These are phyloP conservation scores for Phytophthora hybrid DNA, from an alignment of 352 stramenopile species.

Conservation along the genomic window DNA sequence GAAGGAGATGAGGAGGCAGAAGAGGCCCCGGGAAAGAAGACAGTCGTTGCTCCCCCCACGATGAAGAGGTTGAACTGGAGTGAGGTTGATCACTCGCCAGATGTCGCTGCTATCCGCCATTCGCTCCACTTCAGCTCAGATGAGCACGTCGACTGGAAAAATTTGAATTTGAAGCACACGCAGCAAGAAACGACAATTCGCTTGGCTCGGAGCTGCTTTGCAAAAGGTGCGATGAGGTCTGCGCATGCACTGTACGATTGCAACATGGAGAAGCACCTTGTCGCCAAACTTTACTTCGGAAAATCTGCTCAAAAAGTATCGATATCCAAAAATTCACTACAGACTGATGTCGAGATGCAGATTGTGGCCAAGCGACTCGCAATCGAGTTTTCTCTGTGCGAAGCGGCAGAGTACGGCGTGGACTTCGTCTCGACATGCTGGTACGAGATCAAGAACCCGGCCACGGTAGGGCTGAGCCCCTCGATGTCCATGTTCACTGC, in stretches of 20 bases:
- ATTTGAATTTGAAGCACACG: conserved; percentile 42
- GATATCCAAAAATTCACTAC: neutral
- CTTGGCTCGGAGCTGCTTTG: conserved; percentile 41
- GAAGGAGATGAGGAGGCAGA: conserved; percentile 25
- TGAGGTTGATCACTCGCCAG: conserved; percentile 1
- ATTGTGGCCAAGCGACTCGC: conserved; percentile 47
- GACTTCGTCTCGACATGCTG: conserved; percentile 58
- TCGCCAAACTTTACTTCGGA: conserved; percentile 52
- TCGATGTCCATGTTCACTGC: conserved; percentile 45
- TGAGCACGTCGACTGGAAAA: conserved; percentile 37
- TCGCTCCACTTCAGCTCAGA: conserved; percentile 41
- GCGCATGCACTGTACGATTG: conserved; percentile 47
- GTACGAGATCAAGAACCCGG: conserved; percentile 49
- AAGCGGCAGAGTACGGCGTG: conserved; percentile 36
- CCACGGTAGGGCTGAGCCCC: conserved; percentile 6
- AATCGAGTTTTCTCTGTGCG: conserved; percentile 37
- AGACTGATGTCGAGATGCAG: conserved; percentile 50
- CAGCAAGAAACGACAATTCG: conserved; percentile 48
- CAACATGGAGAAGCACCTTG: conserved; percentile 37
- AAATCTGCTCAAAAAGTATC: conserved; percentile 23
- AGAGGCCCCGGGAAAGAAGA: neutral
- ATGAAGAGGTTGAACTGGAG: conserved; percentile 30
- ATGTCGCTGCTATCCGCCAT: conserved; percentile 39
- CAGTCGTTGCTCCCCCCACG: neutral
- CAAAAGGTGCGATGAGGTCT: conserved; percentile 44